phyloP scores from a whole-genome alignment of 331 rosid genomes.

The Pyracantha coccinea region DNA sequence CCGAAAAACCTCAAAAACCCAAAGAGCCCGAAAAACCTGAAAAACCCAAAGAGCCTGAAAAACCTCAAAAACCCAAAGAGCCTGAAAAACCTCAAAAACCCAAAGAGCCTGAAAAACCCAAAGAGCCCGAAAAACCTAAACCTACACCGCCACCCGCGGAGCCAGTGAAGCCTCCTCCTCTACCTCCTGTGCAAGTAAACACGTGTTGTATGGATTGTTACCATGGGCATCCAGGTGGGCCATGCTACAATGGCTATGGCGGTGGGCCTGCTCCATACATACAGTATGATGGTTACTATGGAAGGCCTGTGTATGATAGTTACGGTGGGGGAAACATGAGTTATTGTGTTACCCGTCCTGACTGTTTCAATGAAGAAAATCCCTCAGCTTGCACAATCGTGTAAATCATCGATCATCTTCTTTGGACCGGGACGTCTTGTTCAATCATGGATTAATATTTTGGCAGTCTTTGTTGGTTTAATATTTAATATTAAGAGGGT shows the following conservation, averaged over 20 bases:
- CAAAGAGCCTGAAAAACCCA: background rate
- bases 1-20: background rate
- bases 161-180: no score
- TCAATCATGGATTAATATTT: background rate
- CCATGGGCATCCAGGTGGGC: slow-evolving; percentile 37
- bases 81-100: background rate
- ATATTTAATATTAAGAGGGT: background rate
- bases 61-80: background rate
- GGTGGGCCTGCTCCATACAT: slow-evolving; percentile 27
- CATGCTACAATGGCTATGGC: slow-evolving; percentile 16
- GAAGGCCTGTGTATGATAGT: slow-evolving; percentile 56
- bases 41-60: background rate
- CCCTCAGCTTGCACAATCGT: slow-evolving; percentile 11
- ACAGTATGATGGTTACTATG: slow-evolving; percentile 40
- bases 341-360: background rate
- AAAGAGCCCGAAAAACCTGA: background rate
- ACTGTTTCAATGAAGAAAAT: slow-evolving; percentile 17
- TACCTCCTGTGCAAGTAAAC: background rate
- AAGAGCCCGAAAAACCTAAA: background rate
- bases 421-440: background rate
- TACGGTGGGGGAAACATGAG: slow-evolving; percentile 26
- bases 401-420: slow-evolving; percentile 1
- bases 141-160: no score
- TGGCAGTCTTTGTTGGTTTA: background rate
- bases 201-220: slow-evolving; percentile 18